Percentiles rank a stretch among this genome's conserved stretches.
Evolutionary conservation across 164 flowering plant species (phyloP).

Genomic region (Berberis vulgaris): DNA sequence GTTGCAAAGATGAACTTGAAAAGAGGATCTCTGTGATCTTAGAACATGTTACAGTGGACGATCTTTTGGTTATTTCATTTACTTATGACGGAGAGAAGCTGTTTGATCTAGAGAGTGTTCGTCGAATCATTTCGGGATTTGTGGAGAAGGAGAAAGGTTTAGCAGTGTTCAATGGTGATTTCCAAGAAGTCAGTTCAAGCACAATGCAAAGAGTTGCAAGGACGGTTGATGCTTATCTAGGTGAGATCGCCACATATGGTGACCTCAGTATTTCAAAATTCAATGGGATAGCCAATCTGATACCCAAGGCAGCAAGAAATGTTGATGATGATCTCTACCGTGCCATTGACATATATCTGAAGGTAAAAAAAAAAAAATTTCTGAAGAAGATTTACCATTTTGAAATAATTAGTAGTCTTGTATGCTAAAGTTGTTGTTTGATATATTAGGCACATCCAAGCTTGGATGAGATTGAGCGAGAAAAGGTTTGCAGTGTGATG

Average conservation of each 20-base stretch:
- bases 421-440: background rate
- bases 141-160: constrained; percentile 63
- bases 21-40: constrained; percentile 52
- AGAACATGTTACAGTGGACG: constrained; percentile 77
- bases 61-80: constrained; percentile 61
- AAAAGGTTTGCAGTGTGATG: constrained; percentile 90
- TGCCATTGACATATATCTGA: constrained; percentile 74
- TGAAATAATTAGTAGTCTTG: background rate
- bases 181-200: constrained; percentile 29
- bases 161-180: constrained; percentile 47
- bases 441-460: constrained; percentile 67
- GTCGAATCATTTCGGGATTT: constrained; percentile 56
- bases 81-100: constrained; percentile 72
- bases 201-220: constrained; percentile 65
- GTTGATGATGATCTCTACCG: constrained; percentile 84
- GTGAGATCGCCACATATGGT: constrained; percentile 56
- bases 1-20: constrained; percentile 69
- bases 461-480: constrained; percentile 86
- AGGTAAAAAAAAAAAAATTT: constrained; percentile 29
- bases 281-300: constrained; percentile 71
- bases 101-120: constrained; percentile 80
- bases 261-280: constrained; percentile 75
- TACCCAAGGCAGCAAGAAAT: constrained; percentile 61
- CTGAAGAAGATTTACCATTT: too few species aligned
- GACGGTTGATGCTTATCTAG: constrained; percentile 62